Evolutionary conservation across 148 eudicot species (phyloP), one percentile per base, ranked within the genome.

Genomic region (Persicaria tinctoria): DNA sequence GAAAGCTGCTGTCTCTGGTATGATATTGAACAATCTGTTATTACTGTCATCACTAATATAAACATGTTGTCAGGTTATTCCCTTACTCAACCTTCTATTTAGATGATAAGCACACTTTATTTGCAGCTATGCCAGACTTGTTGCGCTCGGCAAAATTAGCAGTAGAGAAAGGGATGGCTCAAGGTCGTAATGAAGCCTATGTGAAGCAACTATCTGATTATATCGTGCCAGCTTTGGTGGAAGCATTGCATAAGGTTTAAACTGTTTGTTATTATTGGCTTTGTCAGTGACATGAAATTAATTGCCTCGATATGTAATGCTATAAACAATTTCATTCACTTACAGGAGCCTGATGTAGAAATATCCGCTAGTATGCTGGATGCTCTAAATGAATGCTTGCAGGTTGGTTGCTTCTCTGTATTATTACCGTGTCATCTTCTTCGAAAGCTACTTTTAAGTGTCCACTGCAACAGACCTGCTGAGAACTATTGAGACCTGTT

Each of bases 311-410:
- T 59, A 23, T 54, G 18, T 59, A 7, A 59, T 18, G 13, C 8
- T 59, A 23, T 59, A 55, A 59, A 8, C 23, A 32, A 18, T 20
- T 3, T 12, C 20, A 12, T 70, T 78, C 16, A 17, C 14, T 51
- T 79, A 78, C 90, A 94, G 98, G 98, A 94, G 82, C 98, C 97
- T 80, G 98, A 94, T 84, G 83, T 88, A 38, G 98, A 94, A 85
- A 94, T 94, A 80, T 88, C 87, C 80, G 91, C 93, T 51, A 88
- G 85, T 80, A 91, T 94, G 97, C 76, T 94, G 88, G 98, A 94
- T 71, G 91, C 97, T 5, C 68, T 94, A 60, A 94, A 94, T 80
- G 98, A 94, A 79, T 94, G 98, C 79, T 38, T 91, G 71, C 97
- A 64, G 70, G 70, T 64, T 27, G 23, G 70, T 23, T 46, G 23